Evolutionary conservation across 1,284 basidiomycete species (phyloP), one percentile per base, ranked within the genome.

Genomic region (Ganoderma leucocontextum): DNA sequence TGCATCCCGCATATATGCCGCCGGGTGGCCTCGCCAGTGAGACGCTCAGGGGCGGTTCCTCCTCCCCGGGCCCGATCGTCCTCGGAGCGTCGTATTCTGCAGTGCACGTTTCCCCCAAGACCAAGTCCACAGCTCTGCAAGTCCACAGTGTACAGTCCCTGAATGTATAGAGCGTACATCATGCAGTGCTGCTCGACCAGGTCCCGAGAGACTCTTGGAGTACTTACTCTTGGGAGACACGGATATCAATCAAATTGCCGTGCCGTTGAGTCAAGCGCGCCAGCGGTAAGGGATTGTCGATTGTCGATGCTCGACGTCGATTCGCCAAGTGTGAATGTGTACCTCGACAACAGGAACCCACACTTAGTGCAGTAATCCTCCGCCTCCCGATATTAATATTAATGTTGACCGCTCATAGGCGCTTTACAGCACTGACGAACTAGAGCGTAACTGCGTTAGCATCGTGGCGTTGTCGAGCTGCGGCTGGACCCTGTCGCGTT

Each of bases 171-270:
- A 15, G 33, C 29, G 22, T 39, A 59, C 38, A 59, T 59, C 57
- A 36, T 59, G 38, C 38, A 22, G 35, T 59, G 57, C 19, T 25
- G 47, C 22, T 25, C 22, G 22, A 49, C 47, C n/a, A 58, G 57
- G 55, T 33, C 42, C n/a, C 58, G 44, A 47, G 35, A 36, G 47
- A 22, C 25, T 61, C 64, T 59, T 47, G 60, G 49, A 38, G 39
- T 33, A 17, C 29, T 29, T 33, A 17, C 29, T 29, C 64, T 59
- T 47, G 60, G 49, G 49, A 59, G 42, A 17, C 59, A 58, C 65
- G 65, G 65, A 62, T 49, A 66, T 66, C 65, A 66, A 66, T 62
- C 60, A 66, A 66, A 41, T 57, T 58, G 41, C 65, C 65, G 65
- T 66, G 22, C 60, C 60, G 60, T 22, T 22, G n/a, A n/a, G n/a